Conservation (phyloP, 106 monocot genomes). For the Chionographis japonica region DNA sequence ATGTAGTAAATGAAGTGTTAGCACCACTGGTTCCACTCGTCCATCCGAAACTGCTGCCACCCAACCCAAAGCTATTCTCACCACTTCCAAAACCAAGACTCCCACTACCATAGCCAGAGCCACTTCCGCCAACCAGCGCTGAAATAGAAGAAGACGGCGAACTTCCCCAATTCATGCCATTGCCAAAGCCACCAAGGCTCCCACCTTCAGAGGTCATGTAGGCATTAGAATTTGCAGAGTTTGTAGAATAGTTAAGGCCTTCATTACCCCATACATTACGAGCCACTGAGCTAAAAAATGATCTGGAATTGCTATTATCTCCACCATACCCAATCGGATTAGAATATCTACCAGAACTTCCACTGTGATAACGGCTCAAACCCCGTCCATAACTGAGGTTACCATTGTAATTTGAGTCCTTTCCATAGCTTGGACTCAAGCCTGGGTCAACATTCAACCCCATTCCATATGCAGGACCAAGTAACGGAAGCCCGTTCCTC, state of each 20-base stretch:
- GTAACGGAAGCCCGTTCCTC: slow-evolving; percentile 15
- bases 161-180: slow-evolving; percentile 26
- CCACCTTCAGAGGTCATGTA: slow-evolving; percentile 17
- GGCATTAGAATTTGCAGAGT: slow-evolving; percentile 20
- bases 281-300: slow-evolving; percentile 19
- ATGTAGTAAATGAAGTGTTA: slow-evolving; percentile 10
- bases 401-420: slow-evolving; percentile 9
- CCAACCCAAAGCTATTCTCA: slow-evolving; percentile 21
- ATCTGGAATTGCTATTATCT: slow-evolving; percentile 5
- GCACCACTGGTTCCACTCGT: slow-evolving; percentile 10
- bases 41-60: slow-evolving; percentile 17
- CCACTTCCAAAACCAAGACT: slow-evolving; percentile 13
- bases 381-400: slow-evolving; percentile 19
- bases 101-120: slow-evolving; percentile 8
- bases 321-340: slow-evolving; percentile 16
- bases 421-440: slow-evolving; percentile 14
- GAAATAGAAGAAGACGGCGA: slow-evolving; percentile 19
- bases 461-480: slow-evolving; percentile 27
- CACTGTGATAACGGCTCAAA: slow-evolving; percentile 15
- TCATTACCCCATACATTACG: slow-evolving; percentile 37
- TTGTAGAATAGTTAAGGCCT: slow-evolving; percentile 18
- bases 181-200: slow-evolving; percentile 21
- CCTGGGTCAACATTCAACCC: slow-evolving; percentile 26
- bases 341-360: slow-evolving; percentile 22
- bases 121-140: slow-evolving; percentile 1